Percentiles rank a stretch among this genome's conserved stretches.
These are phyloP conservation scores for Aspergillus fijiensis DNA, from an alignment of 2,329 filamentous ascomycete genomes.

Conservation along the genomic window DNA sequence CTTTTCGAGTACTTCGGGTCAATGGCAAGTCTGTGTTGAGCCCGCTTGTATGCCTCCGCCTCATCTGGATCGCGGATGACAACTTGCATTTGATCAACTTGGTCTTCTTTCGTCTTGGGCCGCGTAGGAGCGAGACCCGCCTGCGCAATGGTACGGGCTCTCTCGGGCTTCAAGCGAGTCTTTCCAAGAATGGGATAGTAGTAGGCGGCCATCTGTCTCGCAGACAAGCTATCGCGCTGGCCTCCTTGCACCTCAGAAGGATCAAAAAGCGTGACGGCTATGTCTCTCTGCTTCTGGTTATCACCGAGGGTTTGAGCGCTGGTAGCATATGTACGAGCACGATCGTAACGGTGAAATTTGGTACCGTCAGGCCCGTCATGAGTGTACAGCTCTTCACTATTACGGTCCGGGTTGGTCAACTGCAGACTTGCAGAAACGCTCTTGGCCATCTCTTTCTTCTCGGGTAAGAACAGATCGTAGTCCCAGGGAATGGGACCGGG, in stretches of 20 bases:
- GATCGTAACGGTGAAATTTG: slow-evolving; percentile 55
- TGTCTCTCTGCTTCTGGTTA: slow-evolving; percentile 55
- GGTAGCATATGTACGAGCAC: slow-evolving; percentile 62
- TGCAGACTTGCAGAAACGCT: slow-evolving; percentile 59
- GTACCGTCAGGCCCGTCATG: slow-evolving; percentile 44
- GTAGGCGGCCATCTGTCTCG: slow-evolving; percentile 56
- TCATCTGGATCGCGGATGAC: slow-evolving; percentile 52
- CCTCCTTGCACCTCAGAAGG: slow-evolving; percentile 33
- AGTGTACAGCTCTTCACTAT: slow-evolving; percentile 53
- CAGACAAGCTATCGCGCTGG: slow-evolving; percentile 17
- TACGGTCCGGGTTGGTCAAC: slow-evolving; percentile 52
- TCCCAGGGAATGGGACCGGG: slow-evolving; percentile 56
- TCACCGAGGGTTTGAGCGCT: slow-evolving; percentile 53
- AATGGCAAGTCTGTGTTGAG: slow-evolving; percentile 45
- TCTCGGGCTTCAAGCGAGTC: slow-evolving; percentile 55
- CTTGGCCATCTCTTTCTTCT: slow-evolving; percentile 46
- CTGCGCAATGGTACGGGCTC: slow-evolving; percentile 45
- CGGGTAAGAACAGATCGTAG: slow-evolving; percentile 61
- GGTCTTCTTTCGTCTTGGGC: slow-evolving; percentile 45
- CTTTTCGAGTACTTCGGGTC: slow-evolving; percentile 45
- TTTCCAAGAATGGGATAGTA: slow-evolving; percentile 62
- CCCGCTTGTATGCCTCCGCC: slow-evolving; percentile 50
- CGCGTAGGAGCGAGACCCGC: slow-evolving; percentile 41
- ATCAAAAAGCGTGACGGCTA: slow-evolving; percentile 60
- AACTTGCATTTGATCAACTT: slow-evolving; percentile 55